Evolutionary conservation across 768 basidiomycete species (phyloP).

Genomic region (Epithele typhae): DNA sequence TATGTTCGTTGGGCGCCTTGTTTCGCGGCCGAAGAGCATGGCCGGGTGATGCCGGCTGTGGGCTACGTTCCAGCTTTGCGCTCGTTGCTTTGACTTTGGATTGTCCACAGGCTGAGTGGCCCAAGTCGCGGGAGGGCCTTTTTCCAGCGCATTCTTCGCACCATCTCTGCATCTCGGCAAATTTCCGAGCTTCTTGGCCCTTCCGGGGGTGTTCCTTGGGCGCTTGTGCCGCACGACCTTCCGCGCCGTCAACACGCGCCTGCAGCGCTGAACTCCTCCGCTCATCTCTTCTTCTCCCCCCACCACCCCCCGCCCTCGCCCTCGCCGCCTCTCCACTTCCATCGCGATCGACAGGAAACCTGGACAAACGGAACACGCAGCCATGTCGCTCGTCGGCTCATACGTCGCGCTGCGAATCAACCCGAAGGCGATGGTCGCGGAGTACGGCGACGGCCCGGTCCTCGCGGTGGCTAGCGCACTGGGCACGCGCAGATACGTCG

Average conservation of each 20-base stretch:
- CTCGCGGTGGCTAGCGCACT: neutral
- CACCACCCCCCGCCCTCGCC: neutral
- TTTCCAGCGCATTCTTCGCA: neutral
- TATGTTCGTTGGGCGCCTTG: too few relatives aligned
- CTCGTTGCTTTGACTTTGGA: too few relatives aligned
- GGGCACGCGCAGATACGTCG: neutral
- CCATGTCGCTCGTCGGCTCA: neutral
- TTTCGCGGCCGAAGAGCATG: too few relatives aligned
- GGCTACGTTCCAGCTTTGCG: too few relatives aligned
- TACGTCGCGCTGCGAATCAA: slow-evolving; percentile 1
- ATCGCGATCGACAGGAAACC: too few relatives aligned
- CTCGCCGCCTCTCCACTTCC: too few relatives aligned
- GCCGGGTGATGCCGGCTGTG: too few relatives aligned
- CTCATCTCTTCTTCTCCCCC: neutral
- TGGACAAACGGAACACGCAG: neutral
- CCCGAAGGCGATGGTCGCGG: slow-evolving; percentile 3
- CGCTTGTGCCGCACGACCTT: too few relatives aligned
- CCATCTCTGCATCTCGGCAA: neutral
- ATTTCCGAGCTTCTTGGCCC: too few relatives aligned
- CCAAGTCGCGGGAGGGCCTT: too few relatives aligned
- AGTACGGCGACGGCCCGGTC: neutral
- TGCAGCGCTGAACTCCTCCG: neutral
- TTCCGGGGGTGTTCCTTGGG: too few relatives aligned
- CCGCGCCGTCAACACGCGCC: neutral
- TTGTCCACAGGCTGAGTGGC: too few relatives aligned